These are phyloP conservation scores for Hymenoscyphus occultus DNA, from an alignment of 2,329 filamentous ascomycete genomes.

Conservation along the genomic window DNA sequence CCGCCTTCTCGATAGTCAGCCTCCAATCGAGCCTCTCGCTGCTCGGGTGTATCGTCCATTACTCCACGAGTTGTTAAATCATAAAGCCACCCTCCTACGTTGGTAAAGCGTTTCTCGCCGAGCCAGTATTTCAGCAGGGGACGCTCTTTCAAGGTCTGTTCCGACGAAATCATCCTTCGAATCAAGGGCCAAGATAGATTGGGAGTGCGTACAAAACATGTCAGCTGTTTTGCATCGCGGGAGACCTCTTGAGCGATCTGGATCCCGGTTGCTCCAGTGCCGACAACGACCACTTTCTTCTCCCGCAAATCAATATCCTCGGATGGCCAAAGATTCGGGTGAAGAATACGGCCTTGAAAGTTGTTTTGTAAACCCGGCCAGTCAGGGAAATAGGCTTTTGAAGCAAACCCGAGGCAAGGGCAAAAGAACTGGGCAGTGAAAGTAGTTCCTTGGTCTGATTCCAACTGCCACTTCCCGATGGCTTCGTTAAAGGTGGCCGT, in stretches of 20 bases:
- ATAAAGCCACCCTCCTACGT: not conserved
- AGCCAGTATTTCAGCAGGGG: slow-evolving; percentile 1
- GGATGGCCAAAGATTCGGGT: slow-evolving; percentile 55
- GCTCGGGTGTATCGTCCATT: not conserved
- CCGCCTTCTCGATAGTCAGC: slow-evolving; percentile 35
- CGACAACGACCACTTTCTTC: slow-evolving; percentile 54
- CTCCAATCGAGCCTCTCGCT: not conserved
- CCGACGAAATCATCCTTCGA: not conserved
- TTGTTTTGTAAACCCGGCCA: not conserved
- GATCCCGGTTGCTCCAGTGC: slow-evolving; percentile 55
- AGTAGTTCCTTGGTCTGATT: slow-evolving; percentile 18
- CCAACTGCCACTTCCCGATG: slow-evolving; percentile 18
- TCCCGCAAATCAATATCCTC: slow-evolving; percentile 47
- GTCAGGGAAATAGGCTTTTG: too few species aligned
- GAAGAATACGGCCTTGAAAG: slow-evolving; percentile 48
- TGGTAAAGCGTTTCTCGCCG: not conserved
- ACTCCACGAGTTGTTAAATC: not conserved
- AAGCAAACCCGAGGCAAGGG: slow-evolving; percentile 11
- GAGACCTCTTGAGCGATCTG: slow-evolving; percentile 59
- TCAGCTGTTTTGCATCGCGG: slow-evolving; percentile 49
- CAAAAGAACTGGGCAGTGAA: slow-evolving; percentile 20
- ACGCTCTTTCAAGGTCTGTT: not conserved
- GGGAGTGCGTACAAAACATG: slow-evolving; percentile 65
- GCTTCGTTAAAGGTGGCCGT: slow-evolving; percentile 15
- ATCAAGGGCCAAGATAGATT: slow-evolving; percentile 45